Conservation (phyloP, 129 eudicot genomes). For the Flaveria sonorensis region DNA sequence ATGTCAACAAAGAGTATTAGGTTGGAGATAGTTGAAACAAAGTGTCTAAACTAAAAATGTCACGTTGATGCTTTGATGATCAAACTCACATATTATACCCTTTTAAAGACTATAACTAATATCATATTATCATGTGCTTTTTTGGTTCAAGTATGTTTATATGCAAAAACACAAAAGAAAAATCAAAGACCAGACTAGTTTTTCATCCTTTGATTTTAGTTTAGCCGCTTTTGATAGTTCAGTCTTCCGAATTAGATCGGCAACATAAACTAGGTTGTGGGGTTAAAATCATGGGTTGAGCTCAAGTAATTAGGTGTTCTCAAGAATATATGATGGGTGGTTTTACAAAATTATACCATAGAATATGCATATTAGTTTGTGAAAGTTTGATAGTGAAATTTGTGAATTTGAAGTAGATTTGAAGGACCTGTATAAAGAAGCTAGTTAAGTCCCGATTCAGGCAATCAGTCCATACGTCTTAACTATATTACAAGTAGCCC, state of each 20-base stretch:
- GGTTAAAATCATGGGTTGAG: neutral
- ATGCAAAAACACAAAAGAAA: neutral
- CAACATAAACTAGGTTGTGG: neutral
- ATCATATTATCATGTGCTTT: no score
- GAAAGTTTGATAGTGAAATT: neutral
- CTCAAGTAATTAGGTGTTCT: neutral
- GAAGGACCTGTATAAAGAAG: no score
- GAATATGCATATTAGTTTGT: no score
- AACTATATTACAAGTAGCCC: no score
- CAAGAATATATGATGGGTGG: neutral
- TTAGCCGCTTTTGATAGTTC: no score
- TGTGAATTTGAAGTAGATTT: neutral
- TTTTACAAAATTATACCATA: no score
- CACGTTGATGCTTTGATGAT: neutral
- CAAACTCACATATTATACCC: neutral
- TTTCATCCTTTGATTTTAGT: neutral
- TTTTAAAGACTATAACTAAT: neutral
- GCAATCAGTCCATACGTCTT: no score
- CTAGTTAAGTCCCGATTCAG: no score
- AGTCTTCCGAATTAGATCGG: neutral
- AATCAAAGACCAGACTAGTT: neutral
- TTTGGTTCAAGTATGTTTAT: neutral
- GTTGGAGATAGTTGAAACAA: neutral
- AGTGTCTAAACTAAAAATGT: neutral
- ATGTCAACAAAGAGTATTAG: neutral